Evolutionary conservation across 1,139 yeast genomes (phyloP).

Genomic region (Taphrina pruni): DNA sequence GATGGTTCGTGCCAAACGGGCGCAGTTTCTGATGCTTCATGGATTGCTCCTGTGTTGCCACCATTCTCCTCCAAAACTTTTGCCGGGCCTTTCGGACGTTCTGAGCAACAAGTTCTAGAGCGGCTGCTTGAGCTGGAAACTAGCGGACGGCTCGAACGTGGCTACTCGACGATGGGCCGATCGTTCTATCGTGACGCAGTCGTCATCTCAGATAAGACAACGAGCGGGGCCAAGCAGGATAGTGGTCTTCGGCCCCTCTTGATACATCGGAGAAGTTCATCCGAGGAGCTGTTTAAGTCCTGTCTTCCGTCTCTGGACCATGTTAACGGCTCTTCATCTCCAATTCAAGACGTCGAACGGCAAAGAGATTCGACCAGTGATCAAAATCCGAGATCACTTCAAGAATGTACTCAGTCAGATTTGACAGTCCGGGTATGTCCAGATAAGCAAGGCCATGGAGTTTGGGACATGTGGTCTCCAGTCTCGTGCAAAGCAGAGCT

Average conservation of each 20-base stretch:
- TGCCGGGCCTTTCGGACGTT: conserved; percentile 8
- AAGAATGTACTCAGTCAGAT: background rate
- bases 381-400: background rate
- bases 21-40: background rate
- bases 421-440: background rate
- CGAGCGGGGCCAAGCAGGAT: background rate
- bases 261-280: background rate
- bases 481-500: background rate
- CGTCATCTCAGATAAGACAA: background rate
- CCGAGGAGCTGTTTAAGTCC: background rate
- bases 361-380: background rate
- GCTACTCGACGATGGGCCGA: conserved; percentile 12
- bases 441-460: background rate
- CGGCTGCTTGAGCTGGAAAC: conserved; percentile 17
- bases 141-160: conserved; percentile 8
- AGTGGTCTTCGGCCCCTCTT: background rate
- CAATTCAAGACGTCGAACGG: background rate
- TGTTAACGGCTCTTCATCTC: background rate
- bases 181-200: conserved; percentile 11
- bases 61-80: conserved; percentile 17
- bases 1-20: background rate
- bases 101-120: conserved; percentile 15
- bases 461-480: conserved; percentile 1
- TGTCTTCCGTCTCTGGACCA: conserved; percentile 10
- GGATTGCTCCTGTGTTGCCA: conserved; percentile 3